Evolutionary conservation across 2,329 filamentous ascomycete genomes (phyloP).

Genomic region (Pestalotiopsis sp.): DNA sequence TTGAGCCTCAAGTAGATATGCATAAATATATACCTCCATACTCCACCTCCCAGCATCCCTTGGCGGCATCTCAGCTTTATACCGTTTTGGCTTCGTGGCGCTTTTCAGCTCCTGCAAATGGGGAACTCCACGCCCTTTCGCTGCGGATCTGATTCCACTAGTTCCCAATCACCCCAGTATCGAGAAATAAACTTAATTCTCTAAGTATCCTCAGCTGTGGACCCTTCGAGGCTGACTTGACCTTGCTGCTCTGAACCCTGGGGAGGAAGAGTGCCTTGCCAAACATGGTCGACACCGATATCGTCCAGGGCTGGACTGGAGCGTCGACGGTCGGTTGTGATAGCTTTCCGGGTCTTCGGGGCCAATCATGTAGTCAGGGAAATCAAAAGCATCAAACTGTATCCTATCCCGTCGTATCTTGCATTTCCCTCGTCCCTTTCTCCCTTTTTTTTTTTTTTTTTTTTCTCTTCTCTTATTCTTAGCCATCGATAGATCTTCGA

Average conservation of each 20-base stretch:
- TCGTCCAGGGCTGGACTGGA: too few species aligned
- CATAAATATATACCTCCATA: not conserved
- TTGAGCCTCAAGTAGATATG: not conserved
- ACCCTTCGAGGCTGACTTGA: not conserved
- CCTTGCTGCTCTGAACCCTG: not conserved
- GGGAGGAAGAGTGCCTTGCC: slow-evolving; percentile 5
- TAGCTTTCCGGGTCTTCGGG: not conserved
- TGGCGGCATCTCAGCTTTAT: slow-evolving; percentile 6
- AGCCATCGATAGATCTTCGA: not conserved
- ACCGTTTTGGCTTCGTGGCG: slow-evolving; percentile 17
- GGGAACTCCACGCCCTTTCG: not conserved
- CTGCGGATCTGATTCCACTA: not conserved
- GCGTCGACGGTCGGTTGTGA: not conserved
- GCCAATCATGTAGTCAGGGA: not conserved
- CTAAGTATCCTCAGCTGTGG: too few species aligned
- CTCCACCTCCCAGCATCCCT: not conserved
- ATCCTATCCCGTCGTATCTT: not conserved
- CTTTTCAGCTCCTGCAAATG: slow-evolving; percentile 40
- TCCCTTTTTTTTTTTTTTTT: not conserved
- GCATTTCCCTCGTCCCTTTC: not conserved
- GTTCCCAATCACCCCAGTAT: not conserved
- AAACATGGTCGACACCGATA: not conserved
- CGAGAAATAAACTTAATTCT: too few species aligned
- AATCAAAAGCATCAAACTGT: not conserved
- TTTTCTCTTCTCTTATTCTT: not conserved